Base-by-base conservation (phyloP, 495 filamentous ascomycete genomes). In the Penicillium tannophilum region DNA sequence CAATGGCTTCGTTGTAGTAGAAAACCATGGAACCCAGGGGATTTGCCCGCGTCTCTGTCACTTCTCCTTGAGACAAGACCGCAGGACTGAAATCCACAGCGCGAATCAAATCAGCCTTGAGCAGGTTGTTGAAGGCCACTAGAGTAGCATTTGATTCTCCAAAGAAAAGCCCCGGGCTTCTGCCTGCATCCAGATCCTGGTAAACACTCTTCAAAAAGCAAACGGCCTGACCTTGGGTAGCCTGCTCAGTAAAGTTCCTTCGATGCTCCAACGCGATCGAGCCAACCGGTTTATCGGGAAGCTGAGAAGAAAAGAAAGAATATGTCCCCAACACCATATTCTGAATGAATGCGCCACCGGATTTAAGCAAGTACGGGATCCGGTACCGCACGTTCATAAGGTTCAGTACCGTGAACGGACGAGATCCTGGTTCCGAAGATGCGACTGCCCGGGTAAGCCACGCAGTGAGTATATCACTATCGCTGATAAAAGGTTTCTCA, bases 291-390 rank as follows among this genome's bases (percentile, higher is more conserved):
- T 44, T 51, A 2, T 36, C 36, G 14, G 54, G 54, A 8, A 46
- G 20, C 30, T 50, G 44, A 0, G 54, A 44, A 39, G 63, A 58
- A 9, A 66, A n/a, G 20, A 63, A 61, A 1, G 63, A 54, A 23
- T 55, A 66, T 11, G 57, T 63, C 6, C 53, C 60, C n/a, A 66
- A 20, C 2, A 60, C 55, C 50, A 66, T 63, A 20, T 66, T 66
- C 23, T 61, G 60, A 46, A 67, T 42, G 11, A 61, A 66, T 5
- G 61, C 58, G 2, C 60, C 63, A 1, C 30, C 35, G 1, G 50
- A 56, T 50, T 56, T 51, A 4, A 54, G n/a, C 6, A 65, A 30
- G 7, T 41, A 28, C 6, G 63, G 59, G 16, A 65, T 26, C n/a
- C 63, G 41, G 19, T 55, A 62, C 4, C 59, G 54, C 1, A 31